Evolutionary conservation across 345 rosid genomes (phyloP).

Genomic region (Fremontodendron californicum): DNA sequence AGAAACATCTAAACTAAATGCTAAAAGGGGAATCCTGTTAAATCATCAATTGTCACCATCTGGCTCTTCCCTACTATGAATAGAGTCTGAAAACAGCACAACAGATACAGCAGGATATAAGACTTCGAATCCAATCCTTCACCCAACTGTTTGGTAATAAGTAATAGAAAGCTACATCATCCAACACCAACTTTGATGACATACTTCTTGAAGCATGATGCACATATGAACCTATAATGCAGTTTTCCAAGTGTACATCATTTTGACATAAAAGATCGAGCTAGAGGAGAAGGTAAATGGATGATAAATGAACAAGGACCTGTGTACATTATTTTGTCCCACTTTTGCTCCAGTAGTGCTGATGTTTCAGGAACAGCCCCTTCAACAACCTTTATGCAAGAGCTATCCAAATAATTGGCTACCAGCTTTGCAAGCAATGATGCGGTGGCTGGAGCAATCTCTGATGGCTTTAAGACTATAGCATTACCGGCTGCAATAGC

Average conservation of each 20-base stretch:
- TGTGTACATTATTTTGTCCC: slow-evolving; percentile 98
- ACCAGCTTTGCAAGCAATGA: slow-evolving; percentile 65
- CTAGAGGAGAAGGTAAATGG: neutral
- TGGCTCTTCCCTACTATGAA: neutral
- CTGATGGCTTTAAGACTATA: slow-evolving; percentile 88
- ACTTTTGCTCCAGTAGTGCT: slow-evolving; percentile 81
- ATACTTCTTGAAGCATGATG: neutral
- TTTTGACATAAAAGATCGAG: neutral
- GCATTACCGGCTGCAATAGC: slow-evolving; percentile 97
- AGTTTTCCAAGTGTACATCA: neutral
- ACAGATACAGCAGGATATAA: neutral
- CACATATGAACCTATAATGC: neutral
- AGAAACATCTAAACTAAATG: neutral
- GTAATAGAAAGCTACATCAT: neutral
- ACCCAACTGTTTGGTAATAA: neutral
- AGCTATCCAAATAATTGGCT: slow-evolving; percentile 61
- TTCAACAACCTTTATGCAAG: slow-evolving; percentile 75
- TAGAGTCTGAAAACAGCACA: neutral
- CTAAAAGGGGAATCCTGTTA: neutral
- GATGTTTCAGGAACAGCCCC: slow-evolving; percentile 75
- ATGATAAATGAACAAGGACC: slow-evolving; percentile 40
- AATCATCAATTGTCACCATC: neutral
- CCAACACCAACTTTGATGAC: neutral
- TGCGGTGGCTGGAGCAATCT: slow-evolving; percentile 75
- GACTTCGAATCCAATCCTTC: neutral